Percentiles rank a stretch among this genome's conserved stretches.
These are phyloP conservation scores for Macrolepiota fuliginosa DNA, from an alignment of 768 basidiomycete genomes.

Conservation along the genomic window DNA sequence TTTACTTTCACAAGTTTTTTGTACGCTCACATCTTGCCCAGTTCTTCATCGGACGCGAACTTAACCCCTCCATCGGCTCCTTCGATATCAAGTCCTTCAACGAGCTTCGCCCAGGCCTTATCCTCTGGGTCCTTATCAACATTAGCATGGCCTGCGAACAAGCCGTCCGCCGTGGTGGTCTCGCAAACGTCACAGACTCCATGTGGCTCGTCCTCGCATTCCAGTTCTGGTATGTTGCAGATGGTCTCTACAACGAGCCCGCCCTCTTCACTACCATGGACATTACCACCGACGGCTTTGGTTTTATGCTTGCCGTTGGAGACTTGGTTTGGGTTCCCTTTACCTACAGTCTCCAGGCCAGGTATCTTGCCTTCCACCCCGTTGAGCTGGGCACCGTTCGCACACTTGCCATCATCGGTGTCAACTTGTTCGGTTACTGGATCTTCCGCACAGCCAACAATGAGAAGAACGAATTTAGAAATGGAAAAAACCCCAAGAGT, in stretches of 20 bases:
- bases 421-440: conserved; percentile 77
- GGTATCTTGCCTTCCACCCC: conserved; percentile 90
- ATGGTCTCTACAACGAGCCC: conserved; percentile 90
- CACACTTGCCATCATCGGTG: conserved; percentile 55
- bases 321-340: conserved; percentile 95
- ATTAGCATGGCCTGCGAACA: conserved; percentile 92
- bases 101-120: conserved; percentile 87
- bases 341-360: conserved; percentile 89
- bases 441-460: conserved; percentile 88
- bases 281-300: conserved; percentile 96
- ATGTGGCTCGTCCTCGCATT: conserved; percentile 88
- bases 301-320: conserved; percentile 96
- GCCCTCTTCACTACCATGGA: conserved; percentile 96
- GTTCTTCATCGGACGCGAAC: conserved; percentile 93
- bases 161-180: conserved; percentile 73
- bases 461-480: conserved; percentile 96
- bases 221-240: conserved; percentile 85
- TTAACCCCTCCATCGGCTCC: conserved; percentile 86
- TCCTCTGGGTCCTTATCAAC: conserved; percentile 89
- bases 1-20: background rate
- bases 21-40: conserved; percentile 24
- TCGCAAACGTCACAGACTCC: conserved; percentile 73
- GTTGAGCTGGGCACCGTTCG: conserved; percentile 68
- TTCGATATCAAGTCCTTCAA: conserved; percentile 69
- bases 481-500: conserved; percentile 94